phyloP scores from a whole-genome alignment of 768 basidiomycete species.

The Agaricus subrufescens region DNA sequence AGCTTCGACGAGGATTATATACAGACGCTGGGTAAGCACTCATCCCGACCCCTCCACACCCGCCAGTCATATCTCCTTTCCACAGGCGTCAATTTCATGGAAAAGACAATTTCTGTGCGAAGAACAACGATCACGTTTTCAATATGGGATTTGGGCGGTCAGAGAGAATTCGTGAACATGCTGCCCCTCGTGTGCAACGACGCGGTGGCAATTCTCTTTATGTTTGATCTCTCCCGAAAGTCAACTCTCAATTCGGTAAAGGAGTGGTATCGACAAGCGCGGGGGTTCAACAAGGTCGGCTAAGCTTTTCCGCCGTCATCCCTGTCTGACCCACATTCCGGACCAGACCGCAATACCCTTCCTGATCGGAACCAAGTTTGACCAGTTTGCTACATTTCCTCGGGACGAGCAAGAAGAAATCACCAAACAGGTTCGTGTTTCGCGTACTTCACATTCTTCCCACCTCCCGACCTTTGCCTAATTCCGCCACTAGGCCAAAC shows the following conservation, averaged over 20 bases:
- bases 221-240: conserved; percentile 98
- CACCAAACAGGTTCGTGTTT: conserved; percentile 77
- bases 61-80: background rate
- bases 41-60: conserved; percentile 8
- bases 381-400: conserved; percentile 93
- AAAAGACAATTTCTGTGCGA: conserved; percentile 98
- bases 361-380: conserved; percentile 97
- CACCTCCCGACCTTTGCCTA: conserved; percentile 7
- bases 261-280: conserved; percentile 99
- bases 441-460: background rate
- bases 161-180: conserved; percentile 99
- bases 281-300: conserved; percentile 98
- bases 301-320: background rate
- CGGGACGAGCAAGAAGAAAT: conserved; percentile 99
- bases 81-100: conserved; percentile 98
- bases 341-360: conserved; percentile 95
- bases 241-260: conserved; percentile 97
- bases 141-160: conserved; percentile 97
- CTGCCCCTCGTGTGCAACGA: conserved; percentile 97
- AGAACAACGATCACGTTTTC: conserved; percentile 99
- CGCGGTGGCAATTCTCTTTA: conserved; percentile 99
- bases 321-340: conserved; percentile 1
- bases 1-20: conserved; percentile 99
- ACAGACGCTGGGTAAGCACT: conserved; percentile 86
- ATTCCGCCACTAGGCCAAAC: conserved; percentile 65